Base-by-base conservation (phyloP, 345 rosid genomes). In the Erysimum cheiranthoides region DNA sequence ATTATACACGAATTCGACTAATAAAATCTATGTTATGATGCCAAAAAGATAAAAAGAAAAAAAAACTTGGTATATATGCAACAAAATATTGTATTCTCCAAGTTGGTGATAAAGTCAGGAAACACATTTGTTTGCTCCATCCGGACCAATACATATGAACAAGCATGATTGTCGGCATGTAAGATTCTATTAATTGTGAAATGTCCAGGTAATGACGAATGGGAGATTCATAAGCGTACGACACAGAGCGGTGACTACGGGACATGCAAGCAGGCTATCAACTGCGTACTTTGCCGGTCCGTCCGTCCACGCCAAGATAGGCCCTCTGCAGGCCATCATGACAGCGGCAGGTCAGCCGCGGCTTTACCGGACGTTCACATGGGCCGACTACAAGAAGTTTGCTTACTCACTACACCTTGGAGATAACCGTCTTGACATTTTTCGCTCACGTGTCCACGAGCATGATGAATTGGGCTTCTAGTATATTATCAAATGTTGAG, bases 161-260 rank as follows among this genome's bases (percentile, higher is more conserved):
- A 46, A 16, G 10, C 51, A n/a, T 46, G 8, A 46, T 16, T 16
- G 10, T 47, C 52, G 16, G 16, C 10, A 16, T 47, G 52, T 17
- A 51, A 21, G 30, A 31, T 56, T 31, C 11, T 17, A 28, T 28
- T 4, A 52, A n/a, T 49, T 40, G 4, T 3, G 2, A 8, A 1
- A 27, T 32, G 21, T 12, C 16, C 0, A 87, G 93, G 91, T 86
- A 1, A 84, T 89, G 91, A 91, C 91, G 5, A 91, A 89, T 53
- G 98, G 92, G 73, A 87, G 88, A 76, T 84, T 93, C 39, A 9
- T 58, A 81, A 91, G 98, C 61, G 94, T 93, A 79, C 87, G 90
- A 68, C 98, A 93, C 51, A 86, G 91, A 42, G 98, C 82, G 1
- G 1, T 90, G 65, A 76, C 82, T 11, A 83, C 81, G 49, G 76